Evolutionary conservation across 2,329 filamentous ascomycete species (phyloP).

Genomic region (Stagonosporopsis cucurbitacearum): DNA sequence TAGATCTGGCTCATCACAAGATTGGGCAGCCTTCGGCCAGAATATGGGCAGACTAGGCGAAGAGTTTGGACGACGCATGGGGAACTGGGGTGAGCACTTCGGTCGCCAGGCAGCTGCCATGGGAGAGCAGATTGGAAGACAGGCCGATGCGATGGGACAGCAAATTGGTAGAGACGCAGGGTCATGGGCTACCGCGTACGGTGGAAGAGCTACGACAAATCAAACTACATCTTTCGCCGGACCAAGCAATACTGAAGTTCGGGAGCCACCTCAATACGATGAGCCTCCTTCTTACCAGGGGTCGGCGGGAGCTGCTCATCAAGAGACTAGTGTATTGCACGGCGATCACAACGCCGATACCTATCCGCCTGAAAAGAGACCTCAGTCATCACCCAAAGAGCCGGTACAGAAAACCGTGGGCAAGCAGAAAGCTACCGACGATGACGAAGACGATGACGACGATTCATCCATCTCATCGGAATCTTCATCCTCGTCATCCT

Average conservation of each 20-base stretch:
- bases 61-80: slow-evolving; percentile 26
- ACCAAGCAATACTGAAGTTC: slow-evolving; percentile 9
- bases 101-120: slow-evolving; percentile 27
- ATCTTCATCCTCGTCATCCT: slow-evolving; percentile 27
- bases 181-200: slow-evolving; percentile 6
- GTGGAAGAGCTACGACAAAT: background rate
- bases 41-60: slow-evolving; percentile 40
- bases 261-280: slow-evolving; percentile 16
- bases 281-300: slow-evolving; percentile 24
- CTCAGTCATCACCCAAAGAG: background rate
- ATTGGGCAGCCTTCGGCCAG: slow-evolving; percentile 25
- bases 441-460: slow-evolving; percentile 24
- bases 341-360: slow-evolving; percentile 13
- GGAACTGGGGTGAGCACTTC: slow-evolving; percentile 4
- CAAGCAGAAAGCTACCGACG: background rate
- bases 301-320: slow-evolving; percentile 13
- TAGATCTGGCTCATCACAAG: slow-evolving; percentile 15
- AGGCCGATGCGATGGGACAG: slow-evolving; percentile 30
- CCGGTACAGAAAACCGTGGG: background rate
- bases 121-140: slow-evolving; percentile 40
- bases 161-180: slow-evolving; percentile 24
- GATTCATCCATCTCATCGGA: slow-evolving; percentile 34
- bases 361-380: slow-evolving; percentile 1
- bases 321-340: slow-evolving; percentile 29
- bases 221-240: slow-evolving; percentile 5